A percentile compares a stretch with the other conserved stretches of the same genome.
These are phyloP conservation scores for Flueggea neowawraea DNA, from an alignment of 441 rosid genomes.

Conservation along the genomic window DNA sequence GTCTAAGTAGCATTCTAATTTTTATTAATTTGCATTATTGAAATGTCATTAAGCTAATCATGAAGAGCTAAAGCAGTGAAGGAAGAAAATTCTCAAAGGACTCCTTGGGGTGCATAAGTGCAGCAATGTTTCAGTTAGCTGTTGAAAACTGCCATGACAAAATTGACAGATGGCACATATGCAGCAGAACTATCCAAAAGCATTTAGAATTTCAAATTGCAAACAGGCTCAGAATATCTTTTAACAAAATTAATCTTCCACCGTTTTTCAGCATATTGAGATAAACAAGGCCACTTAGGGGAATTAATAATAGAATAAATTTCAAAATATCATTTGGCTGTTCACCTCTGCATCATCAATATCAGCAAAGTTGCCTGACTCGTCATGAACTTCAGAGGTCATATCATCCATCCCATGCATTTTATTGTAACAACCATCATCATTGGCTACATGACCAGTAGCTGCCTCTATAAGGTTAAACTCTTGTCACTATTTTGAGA, in stretches of 20 bases:
- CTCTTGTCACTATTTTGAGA: not conserved
- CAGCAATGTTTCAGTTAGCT: too few relatives aligned
- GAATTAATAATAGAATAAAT: conserved; percentile 7
- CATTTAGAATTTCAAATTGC: not conserved
- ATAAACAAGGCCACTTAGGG: not conserved
- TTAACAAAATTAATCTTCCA: not conserved
- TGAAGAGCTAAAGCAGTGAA: too few relatives aligned
- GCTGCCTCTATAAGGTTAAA: conserved; percentile 13
- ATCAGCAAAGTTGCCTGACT: conserved; percentile 74
- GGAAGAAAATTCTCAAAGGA: too few relatives aligned
- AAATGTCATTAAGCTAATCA: too few relatives aligned
- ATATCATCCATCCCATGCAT: conserved; percentile 27
- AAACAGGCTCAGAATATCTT: not conserved
- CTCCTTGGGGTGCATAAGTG: too few relatives aligned
- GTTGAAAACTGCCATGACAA: not conserved
- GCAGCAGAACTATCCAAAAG: conserved; percentile 4
- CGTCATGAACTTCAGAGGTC: conserved; percentile 37
- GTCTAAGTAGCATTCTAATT: too few relatives aligned
- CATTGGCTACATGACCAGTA: not conserved
- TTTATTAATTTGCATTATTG: too few relatives aligned
- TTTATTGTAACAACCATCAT: conserved; percentile 27
- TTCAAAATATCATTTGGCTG: not conserved
- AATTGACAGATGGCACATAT: conserved; percentile 1
- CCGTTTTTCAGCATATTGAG: not conserved
- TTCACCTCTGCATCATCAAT: conserved; percentile 78